phyloP scores from a whole-genome alignment of 257 asterid genomes.

The Nicotiana attenuata region DNA sequence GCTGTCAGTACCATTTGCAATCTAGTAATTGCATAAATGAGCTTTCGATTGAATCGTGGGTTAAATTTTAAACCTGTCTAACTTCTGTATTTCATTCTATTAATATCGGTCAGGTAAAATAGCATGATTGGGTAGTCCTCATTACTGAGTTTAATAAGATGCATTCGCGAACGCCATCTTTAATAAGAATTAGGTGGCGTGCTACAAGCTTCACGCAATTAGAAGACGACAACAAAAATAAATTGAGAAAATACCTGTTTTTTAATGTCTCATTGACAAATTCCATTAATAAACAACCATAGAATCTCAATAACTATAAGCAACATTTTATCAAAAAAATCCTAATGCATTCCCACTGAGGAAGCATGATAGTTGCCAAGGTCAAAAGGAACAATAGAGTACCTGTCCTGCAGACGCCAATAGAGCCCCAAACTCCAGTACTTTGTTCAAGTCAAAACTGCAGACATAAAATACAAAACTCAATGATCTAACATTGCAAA shows the following conservation, averaged over 20 bases:
- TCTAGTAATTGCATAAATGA: not conserved
- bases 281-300: not conserved
- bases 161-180: not conserved
- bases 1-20: not conserved
- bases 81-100: not conserved
- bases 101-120: too few relatives aligned
- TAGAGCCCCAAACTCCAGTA: conserved; percentile 95
- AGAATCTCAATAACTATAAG: not conserved
- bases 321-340: not conserved
- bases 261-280: not conserved
- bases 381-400: conserved; percentile 18
- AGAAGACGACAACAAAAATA: not conserved
- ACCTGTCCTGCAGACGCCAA: conserved; percentile 99
- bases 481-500: not conserved
- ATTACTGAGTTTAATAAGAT: not conserved
- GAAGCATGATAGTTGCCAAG: conserved; percentile 4
- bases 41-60: not conserved
- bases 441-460: conserved; percentile 96
- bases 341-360: not conserved
- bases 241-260: not conserved
- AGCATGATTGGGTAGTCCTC: not conserved
- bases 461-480: conserved; percentile 22
- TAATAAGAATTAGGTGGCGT: not conserved
- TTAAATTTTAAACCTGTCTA: not conserved
- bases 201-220: not conserved